Base-by-base conservation (phyloP, 148 eudicot genomes). In the Silene latifolia region DNA sequence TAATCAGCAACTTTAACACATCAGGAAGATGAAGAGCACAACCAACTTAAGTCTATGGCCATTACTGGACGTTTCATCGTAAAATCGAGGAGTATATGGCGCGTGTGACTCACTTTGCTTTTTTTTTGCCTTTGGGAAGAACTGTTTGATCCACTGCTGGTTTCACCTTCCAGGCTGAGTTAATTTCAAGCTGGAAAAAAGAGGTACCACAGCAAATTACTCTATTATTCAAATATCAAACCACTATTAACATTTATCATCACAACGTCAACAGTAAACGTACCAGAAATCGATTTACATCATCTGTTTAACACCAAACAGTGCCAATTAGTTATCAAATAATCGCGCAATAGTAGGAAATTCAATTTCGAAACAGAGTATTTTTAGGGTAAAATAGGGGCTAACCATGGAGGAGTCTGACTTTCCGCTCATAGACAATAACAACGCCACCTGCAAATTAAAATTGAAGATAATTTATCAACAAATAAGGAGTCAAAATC, bases 231-330 rank as follows among this genome's bases (percentile, higher is more conserved):
- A 6, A 32, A 11, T 29, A 19, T 13, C 9, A 76, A 80, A 44
- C 4, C 2, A 44, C 69, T 27, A 8, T 72, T 39, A 7, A 9
- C 23, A 72, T 18, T 32, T 18, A 74, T 61, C 65, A 56, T 8
- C 73, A 44, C 11, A 66, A 67, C 2, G 18, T 32, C 8, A 13
- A 20, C 59, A 20, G 0, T 19, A 58, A 42, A 69, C 80, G 15
- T 84, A 95, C 99, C 94, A 96, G 89, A 75, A 96, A 84, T 75
- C 99, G 98, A 66, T 81, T 89, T 9, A 91, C 97, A 77, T 96
- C 98, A 83, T 96, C 99, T 96, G 91, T 64, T 46, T 78, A 48
- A 35, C 67, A 47, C 35, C 64, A 25, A 63, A 23, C 9, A 19
- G 71, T 7, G 32, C 59, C 39, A 42, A 69, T 53, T 44, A 68